These are phyloP conservation scores for Triticum monococcum DNA, from an alignment of 176 grass and related monocot genomes.

Conservation along the genomic window DNA sequence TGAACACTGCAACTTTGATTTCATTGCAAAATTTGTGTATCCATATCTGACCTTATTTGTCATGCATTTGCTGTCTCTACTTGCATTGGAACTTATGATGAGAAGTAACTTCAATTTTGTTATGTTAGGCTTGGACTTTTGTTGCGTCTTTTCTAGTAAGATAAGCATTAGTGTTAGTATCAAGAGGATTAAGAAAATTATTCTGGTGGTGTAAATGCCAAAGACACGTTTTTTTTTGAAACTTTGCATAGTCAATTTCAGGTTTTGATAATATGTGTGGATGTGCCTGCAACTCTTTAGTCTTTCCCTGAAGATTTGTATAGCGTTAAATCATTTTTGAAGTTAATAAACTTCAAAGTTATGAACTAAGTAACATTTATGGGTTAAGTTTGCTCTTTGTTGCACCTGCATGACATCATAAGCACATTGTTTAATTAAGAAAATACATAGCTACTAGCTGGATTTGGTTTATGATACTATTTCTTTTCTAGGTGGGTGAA, in stretches of 20 bases:
- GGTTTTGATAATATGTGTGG: not conserved
- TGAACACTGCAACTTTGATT: not conserved
- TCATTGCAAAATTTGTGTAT: not conserved
- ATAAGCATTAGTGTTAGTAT: not conserved
- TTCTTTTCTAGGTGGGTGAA: constrained; percentile 76
- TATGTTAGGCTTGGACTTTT: not conserved
- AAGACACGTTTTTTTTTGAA: no score
- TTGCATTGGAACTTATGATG: not conserved
- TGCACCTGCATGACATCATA: not conserved
- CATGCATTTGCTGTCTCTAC: not conserved
- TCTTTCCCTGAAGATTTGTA: not conserved
- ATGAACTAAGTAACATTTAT: not conserved
- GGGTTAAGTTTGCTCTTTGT: not conserved
- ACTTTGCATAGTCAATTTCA: not conserved
- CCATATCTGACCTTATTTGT: not conserved
- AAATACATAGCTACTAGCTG: not conserved
- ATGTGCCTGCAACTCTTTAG: not conserved
- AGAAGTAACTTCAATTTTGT: not conserved
- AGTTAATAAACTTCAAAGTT: not conserved
- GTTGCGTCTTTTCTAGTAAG: not conserved
- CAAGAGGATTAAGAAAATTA: not conserved
- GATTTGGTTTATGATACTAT: not conserved
- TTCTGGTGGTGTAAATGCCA: no score
- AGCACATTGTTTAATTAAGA: not conserved
- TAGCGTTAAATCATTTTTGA: not conserved